These are phyloP conservation scores for Sporodiniella umbellata DNA, from an alignment of 371 early-diverging fungal species.

Conservation along the genomic window DNA sequence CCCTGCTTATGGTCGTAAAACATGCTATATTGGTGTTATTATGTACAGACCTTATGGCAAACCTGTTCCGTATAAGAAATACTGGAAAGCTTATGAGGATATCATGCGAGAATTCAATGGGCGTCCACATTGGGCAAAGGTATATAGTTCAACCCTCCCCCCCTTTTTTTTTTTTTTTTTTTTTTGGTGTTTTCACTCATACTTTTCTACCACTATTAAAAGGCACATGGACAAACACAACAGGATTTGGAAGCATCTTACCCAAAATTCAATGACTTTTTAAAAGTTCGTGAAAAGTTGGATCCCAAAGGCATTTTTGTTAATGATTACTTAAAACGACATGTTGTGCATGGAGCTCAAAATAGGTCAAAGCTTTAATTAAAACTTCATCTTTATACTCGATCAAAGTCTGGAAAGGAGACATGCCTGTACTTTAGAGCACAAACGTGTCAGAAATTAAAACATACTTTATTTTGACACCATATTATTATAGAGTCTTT, in stretches of 20 bases:
- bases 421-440: no score
- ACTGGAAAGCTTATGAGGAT: slow-evolving; percentile 75
- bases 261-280: slow-evolving; percentile 64
- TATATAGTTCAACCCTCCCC: slow-evolving; percentile 2
- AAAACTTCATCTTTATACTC: not conserved
- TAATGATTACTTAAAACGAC: slow-evolving; percentile 72
- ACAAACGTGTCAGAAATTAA: no score
- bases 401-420: not conserved
- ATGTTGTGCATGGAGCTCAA: slow-evolving; percentile 34
- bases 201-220: no score
- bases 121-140: slow-evolving; percentile 88
- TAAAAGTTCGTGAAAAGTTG: slow-evolving; percentile 50
- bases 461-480: no score
- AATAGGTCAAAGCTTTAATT: not conserved
- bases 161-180: not conserved
- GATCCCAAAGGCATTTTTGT: slow-evolving; percentile 77
- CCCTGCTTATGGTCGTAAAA: slow-evolving; percentile 65
- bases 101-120: slow-evolving; percentile 74
- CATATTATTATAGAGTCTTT: no score
- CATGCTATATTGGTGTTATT: slow-evolving; percentile 83
- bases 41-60: slow-evolving; percentile 81
- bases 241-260: slow-evolving; percentile 57
- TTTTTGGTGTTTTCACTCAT: no score
- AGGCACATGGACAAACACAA: slow-evolving; percentile 62
- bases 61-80: slow-evolving; percentile 71